These are phyloP conservation scores for Pneumocystis canis DNA, from an alignment of 1,139 yeast species.

Conservation along the genomic window DNA sequence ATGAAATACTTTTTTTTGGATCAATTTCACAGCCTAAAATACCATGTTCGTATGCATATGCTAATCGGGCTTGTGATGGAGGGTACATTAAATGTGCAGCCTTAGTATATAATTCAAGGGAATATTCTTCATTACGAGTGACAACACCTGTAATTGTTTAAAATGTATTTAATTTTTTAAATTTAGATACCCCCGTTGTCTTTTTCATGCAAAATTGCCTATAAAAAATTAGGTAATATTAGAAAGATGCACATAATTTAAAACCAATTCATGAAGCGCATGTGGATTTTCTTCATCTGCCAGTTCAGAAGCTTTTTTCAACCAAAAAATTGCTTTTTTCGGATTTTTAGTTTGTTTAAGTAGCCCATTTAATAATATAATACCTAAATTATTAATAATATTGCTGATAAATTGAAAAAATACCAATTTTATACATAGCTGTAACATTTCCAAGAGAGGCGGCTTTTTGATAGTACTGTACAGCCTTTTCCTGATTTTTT, in stretches of 20 bases:
- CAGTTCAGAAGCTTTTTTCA: slow-evolving; percentile 37
- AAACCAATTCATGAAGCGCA: slow-evolving; percentile 52
- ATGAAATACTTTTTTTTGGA: slow-evolving; percentile 64
- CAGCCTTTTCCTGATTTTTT: slow-evolving; percentile 33
- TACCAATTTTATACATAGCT: slow-evolving; percentile 52
- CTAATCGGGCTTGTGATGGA: slow-evolving; percentile 73
- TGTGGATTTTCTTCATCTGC: slow-evolving; percentile 36
- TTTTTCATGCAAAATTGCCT: slow-evolving; percentile 18
- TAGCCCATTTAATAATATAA: slow-evolving; percentile 43
- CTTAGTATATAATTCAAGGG: slow-evolving; percentile 54
- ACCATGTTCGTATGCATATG: slow-evolving; percentile 78
- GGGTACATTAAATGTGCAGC: slow-evolving; percentile 68
- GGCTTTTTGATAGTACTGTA: slow-evolving; percentile 41
- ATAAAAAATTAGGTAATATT: slow-evolving; percentile 17
- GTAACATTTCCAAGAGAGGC: slow-evolving; percentile 43
- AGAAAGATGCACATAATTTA: slow-evolving; percentile 50
- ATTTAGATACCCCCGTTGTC: slow-evolving; percentile 18
- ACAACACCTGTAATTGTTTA: slow-evolving; percentile 8
- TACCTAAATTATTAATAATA: slow-evolving; percentile 32
- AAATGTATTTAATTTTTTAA: slow-evolving; percentile 20
- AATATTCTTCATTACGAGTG: slow-evolving; percentile 22
- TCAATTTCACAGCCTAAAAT: slow-evolving; percentile 52
- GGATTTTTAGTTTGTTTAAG: slow-evolving; percentile 32
- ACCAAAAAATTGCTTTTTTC: slow-evolving; percentile 40
- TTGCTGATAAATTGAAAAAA: slow-evolving; percentile 42